These are phyloP conservation scores for Chamaecyparis obtusa DNA, from an alignment of 75 land plant genomes.

Conservation along the genomic window DNA sequence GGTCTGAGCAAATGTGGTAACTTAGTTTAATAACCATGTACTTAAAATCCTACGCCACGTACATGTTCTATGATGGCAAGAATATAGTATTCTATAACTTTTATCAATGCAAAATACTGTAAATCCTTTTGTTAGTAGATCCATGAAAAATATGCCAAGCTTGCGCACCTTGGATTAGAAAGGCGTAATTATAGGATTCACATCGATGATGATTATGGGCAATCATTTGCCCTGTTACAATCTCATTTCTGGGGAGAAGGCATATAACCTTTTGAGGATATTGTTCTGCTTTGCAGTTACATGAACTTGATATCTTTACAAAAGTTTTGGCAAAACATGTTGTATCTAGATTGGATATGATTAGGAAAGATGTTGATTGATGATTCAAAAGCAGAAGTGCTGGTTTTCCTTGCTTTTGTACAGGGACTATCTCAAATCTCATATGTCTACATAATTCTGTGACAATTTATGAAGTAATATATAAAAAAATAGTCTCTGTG, in stretches of 20 bases:
- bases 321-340: neutral
- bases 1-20: too few relatives aligned
- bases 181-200: neutral
- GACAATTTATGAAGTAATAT: constrained; percentile 3
- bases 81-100: neutral
- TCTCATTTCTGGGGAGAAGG: neutral
- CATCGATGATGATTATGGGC: neutral
- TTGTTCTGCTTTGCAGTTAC: neutral
- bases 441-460: neutral
- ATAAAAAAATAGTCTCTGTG: too few relatives aligned
- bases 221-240: neutral
- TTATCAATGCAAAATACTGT: neutral
- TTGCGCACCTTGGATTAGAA: neutral
- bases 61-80: neutral
- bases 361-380: neutral
- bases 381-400: neutral
- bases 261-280: neutral
- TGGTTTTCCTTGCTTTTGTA: neutral
- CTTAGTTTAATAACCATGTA: too few relatives aligned
- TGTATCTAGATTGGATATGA: neutral
- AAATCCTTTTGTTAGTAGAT: neutral
- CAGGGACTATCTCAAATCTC: neutral
- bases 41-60: neutral
- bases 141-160: neutral
- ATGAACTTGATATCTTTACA: neutral